Evolutionary conservation across 768 basidiomycete species (phyloP).

Genomic region (Hypsizygus marmoreus): DNA sequence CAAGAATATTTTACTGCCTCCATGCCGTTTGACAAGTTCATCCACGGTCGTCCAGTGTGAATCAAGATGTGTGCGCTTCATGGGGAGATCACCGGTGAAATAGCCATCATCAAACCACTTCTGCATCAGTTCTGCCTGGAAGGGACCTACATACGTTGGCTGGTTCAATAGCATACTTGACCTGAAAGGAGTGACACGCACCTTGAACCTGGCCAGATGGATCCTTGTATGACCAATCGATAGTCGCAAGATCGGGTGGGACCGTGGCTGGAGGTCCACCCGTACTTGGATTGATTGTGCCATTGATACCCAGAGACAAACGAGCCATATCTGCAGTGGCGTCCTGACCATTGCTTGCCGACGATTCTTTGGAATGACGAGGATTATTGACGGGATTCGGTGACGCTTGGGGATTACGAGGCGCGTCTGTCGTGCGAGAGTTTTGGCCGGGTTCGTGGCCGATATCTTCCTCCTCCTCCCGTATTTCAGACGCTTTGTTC

Average conservation of each 20-base stretch:
- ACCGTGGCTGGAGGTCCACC: slow-evolving; percentile 15
- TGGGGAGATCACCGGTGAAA: slow-evolving; percentile 78
- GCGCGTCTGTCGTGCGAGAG: slow-evolving; percentile 5
- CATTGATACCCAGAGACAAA: slow-evolving; percentile 16
- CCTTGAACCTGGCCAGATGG: slow-evolving; percentile 93
- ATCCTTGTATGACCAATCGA: slow-evolving; percentile 93
- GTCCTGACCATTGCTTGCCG: background rate
- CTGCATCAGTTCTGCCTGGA: slow-evolving; percentile 88
- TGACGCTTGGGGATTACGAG: slow-evolving; percentile 1
- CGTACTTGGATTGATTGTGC: slow-evolving; percentile 15
- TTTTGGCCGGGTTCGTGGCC: slow-evolving; percentile 11
- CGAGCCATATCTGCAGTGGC: slow-evolving; percentile 13
- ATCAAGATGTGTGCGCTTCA: slow-evolving; percentile 80
- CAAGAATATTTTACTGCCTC: slow-evolving; percentile 64
- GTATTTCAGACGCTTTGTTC: slow-evolving; percentile 48
- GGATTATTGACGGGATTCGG: slow-evolving; percentile 1
- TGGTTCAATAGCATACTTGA: too few species aligned
- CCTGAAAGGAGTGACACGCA: too few species aligned
- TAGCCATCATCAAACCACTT: slow-evolving; percentile 93
- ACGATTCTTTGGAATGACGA: background rate
- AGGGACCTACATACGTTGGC: slow-evolving; percentile 84
- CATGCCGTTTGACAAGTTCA: slow-evolving; percentile 53
- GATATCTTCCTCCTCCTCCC: slow-evolving; percentile 60
- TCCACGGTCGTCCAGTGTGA: slow-evolving; percentile 66
- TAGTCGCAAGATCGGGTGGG: slow-evolving; percentile 54